Base-by-base conservation (phyloP, 208 protist species). In the Trypanosoma rangeli region DNA sequence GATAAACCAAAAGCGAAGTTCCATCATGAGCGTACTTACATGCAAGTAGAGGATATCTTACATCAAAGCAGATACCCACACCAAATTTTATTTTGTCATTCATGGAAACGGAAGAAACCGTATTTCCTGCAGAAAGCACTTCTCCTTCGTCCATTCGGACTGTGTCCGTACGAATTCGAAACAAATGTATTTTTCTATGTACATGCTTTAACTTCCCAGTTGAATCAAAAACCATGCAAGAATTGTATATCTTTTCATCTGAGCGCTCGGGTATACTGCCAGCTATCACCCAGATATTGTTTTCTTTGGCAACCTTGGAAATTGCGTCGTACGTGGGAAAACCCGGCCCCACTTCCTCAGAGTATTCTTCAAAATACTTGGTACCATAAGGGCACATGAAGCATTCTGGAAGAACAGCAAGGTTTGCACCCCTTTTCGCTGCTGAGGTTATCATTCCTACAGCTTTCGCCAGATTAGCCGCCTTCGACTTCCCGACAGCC, bases 1-100 rank as follows among this genome's bases (percentile, higher is more conserved):
- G 98, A 75, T 97, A 99, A 12, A 99, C 76, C 22, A 99, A 64
- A 29, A 99, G 82, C 8, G 86, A 92, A 7, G 88, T 95, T 2
- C 91, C 94, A 60, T 89, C 70, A 0, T 71, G 69, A 12, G 84
- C 76, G 54, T 89, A 84, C 22, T 89, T 83, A 64, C 75, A 86
- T 9, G 96, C 89, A 20, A 99, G 73, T 44, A 98, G 94, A 10
- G 97, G 94, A 70, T 99, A 99, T 29, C 98, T 86, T 35, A 99
- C 97, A 71, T 99, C 98, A 83, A 99, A 99, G 78, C 98, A 99
- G 60, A 99, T 99, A 24, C 89, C 97, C 24, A 99, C 70, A 42
- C 98, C 98, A 61, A 99, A 86, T 35, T 97, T 92, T 4, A 84
- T 57, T 54, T 73, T 57, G 8, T 87, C 73, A 28, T 66, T 56